phyloP scores from a whole-genome alignment of 306 rosid genomes.

The Ochetophila trinervis region DNA sequence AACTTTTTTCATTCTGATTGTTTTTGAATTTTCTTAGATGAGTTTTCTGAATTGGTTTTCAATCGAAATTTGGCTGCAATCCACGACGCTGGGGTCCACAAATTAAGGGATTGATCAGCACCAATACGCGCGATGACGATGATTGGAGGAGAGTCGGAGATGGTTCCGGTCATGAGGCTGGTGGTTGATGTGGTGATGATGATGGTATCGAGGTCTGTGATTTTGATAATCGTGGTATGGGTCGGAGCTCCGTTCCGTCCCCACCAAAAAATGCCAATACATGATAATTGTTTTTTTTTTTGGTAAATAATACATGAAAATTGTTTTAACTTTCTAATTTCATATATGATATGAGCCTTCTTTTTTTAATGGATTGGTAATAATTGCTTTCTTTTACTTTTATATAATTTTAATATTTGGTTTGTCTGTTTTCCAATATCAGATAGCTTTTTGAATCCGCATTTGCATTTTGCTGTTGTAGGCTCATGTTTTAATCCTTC shows the following conservation, averaged over 20 bases:
- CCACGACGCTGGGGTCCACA: conserved; percentile 90
- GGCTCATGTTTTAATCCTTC: no score
- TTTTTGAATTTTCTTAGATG: background rate
- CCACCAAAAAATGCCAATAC: conserved; percentile 58
- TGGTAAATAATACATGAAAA: no score
- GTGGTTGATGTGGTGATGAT: conserved; percentile 28
- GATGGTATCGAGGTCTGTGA: conserved; percentile 75
- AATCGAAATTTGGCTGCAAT: conserved; percentile 52
- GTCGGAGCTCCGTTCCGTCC: conserved; percentile 79
- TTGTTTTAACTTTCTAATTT: no score
- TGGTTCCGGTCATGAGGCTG: conserved; percentile 35
- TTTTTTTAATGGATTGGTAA: no score
- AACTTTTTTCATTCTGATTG: no score
- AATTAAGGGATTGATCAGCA: conserved; percentile 57
- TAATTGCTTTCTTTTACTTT: no score
- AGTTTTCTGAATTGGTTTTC: conserved; percentile 6
- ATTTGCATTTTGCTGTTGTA: no score
- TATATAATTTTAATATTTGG: no score
- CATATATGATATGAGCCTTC: no score
- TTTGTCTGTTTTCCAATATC: no score
- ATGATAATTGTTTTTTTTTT: no score
- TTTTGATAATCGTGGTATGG: conserved; percentile 93
- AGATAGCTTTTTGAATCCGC: no score
- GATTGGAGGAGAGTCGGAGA: conserved; percentile 21
- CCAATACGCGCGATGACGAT: conserved; percentile 40